Evolutionary conservation across 176 grass and related monocot species (phyloP).

Genomic region (Bromus sterilis): DNA sequence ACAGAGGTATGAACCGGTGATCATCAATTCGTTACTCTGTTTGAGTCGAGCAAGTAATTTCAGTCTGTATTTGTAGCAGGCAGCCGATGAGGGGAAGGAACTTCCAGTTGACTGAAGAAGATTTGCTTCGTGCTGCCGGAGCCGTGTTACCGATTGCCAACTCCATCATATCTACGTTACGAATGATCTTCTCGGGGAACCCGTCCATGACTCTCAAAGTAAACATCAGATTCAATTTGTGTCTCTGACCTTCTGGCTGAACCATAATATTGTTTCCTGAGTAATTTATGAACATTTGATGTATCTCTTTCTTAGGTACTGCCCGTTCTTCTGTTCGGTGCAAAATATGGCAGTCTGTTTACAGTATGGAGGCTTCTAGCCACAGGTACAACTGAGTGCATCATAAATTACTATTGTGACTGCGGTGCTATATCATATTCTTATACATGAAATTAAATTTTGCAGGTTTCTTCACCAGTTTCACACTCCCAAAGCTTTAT

Average conservation of each 20-base stretch:
- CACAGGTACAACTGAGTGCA: conserved; percentile 39
- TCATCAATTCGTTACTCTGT: not conserved
- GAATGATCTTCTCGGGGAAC: conserved; percentile 85
- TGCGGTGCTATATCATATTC: not conserved
- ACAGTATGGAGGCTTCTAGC: conserved; percentile 54
- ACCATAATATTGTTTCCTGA: not conserved
- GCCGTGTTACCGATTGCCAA: conserved; percentile 61
- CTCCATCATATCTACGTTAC: conserved; percentile 41
- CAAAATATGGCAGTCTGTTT: conserved; percentile 55
- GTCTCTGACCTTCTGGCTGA: not conserved
- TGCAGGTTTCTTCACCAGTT: conserved; percentile 82
- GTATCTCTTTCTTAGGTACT: conserved; percentile 43
- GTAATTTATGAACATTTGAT: not conserved
- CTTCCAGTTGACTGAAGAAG: conserved; percentile 69
- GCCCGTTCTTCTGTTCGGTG: conserved; percentile 64
- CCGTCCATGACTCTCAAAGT: conserved; percentile 84
- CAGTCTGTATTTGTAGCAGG: conserved; percentile 27
- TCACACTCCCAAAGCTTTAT: conserved; percentile 78
- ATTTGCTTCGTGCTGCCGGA: conserved; percentile 42
- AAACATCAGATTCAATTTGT: conserved; percentile 16
- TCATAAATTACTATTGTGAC: not conserved
- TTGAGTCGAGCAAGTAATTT: conserved; percentile 4
- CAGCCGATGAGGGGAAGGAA: conserved; percentile 29
- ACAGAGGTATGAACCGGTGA: conserved; percentile 34
- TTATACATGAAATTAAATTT: conserved; percentile 23